phyloP scores from a whole-genome alignment of 1,139 yeast genomes.

The Debaryomyces coudertii region DNA sequence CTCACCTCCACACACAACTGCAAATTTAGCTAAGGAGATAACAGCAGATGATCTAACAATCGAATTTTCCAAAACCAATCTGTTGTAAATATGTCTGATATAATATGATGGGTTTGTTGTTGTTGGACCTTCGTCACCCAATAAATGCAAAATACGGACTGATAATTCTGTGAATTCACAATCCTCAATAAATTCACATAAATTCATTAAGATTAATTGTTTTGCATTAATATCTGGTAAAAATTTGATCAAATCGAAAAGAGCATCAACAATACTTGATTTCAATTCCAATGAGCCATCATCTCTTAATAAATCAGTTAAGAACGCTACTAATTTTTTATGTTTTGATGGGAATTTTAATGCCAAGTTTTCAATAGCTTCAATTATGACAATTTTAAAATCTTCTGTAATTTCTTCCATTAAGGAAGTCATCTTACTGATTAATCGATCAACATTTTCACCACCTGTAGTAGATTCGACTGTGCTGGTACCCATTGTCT shows the following conservation, averaged over 20 bases:
- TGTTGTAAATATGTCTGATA: constrained; percentile 93
- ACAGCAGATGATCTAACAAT: constrained; percentile 96
- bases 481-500: constrained; percentile 83
- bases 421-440: constrained; percentile 82
- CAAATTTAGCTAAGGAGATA: constrained; percentile 88
- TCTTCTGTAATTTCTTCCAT: constrained; percentile 96
- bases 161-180: constrained; percentile 94
- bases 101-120: constrained; percentile 86
- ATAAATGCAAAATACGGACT: constrained; percentile 84
- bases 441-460: constrained; percentile 85
- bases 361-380: constrained; percentile 90
- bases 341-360: constrained; percentile 92
- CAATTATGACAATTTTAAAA: constrained; percentile 90
- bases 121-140: constrained; percentile 94
- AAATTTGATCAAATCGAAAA: constrained; percentile 83
- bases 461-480: constrained; percentile 38
- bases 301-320: constrained; percentile 83
- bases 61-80: constrained; percentile 94
- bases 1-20: constrained; percentile 70
- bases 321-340: constrained; percentile 77
- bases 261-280: constrained; percentile 86
- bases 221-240: constrained; percentile 76
- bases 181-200: constrained; percentile 97
- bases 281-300: constrained; percentile 89
- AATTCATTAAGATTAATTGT: constrained; percentile 80